phyloP scores from a whole-genome alignment of 2,329 filamentous ascomycete species.

The Diaporthe nobilis region DNA sequence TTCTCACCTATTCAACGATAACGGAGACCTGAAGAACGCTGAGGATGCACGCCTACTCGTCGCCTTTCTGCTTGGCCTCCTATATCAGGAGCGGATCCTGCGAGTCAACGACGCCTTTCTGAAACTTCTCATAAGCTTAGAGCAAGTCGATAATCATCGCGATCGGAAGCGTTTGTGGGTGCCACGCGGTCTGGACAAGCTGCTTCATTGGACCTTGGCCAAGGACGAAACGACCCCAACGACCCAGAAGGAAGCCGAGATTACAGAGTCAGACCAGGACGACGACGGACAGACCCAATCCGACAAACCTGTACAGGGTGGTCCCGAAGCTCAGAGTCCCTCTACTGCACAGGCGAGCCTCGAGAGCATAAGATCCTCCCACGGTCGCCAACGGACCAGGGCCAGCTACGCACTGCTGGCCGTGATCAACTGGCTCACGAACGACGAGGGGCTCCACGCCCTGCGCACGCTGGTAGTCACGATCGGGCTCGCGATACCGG shows the following conservation, averaged over 20 bases:
- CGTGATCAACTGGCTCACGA: neutral
- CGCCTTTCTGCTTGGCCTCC: neutral
- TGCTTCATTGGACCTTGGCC: neutral
- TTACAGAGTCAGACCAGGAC: neutral
- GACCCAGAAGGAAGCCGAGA: slow-evolving; percentile 54
- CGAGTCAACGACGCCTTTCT: neutral
- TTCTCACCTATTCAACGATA: neutral
- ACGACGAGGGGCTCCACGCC: neutral
- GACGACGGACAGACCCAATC: neutral
- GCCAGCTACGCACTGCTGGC: neutral
- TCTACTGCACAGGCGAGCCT: neutral
- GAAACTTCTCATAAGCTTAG: neutral
- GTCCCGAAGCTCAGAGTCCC: neutral
- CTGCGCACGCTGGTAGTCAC: neutral
- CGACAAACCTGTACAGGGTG: neutral
- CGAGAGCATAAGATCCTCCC: neutral
- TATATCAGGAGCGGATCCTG: neutral
- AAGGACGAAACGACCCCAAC: slow-evolving; percentile 1
- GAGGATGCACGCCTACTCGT: neutral
- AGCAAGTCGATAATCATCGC: neutral
- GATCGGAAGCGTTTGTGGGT: neutral
- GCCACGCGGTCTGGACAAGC: neutral
- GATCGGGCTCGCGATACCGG: slow-evolving; percentile 2
- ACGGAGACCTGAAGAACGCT: neutral
- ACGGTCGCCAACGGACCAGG: neutral